These are phyloP conservation scores for Mucor circinelloides DNA, from an alignment of 371 early-diverging fungal genomes.

Conservation along the genomic window DNA sequence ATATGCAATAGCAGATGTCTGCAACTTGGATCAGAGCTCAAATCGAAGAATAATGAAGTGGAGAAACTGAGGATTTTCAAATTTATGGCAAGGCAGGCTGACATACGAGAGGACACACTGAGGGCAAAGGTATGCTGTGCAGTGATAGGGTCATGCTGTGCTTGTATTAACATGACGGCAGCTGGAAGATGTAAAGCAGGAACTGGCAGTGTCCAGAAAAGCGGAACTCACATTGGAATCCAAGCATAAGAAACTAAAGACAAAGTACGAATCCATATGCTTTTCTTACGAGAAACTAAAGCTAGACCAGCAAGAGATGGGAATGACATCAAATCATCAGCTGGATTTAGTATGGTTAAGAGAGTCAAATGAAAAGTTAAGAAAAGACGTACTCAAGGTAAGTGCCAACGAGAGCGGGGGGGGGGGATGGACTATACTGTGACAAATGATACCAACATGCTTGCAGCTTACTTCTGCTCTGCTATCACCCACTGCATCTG, in stretches of 20 bases:
- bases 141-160: neutral
- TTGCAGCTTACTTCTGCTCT: constrained; percentile 31
- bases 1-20: constrained; percentile 34
- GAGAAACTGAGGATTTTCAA: constrained; percentile 49
- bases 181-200: constrained; percentile 51
- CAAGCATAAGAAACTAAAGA: constrained; percentile 44
- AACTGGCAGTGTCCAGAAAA: constrained; percentile 42
- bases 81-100: constrained; percentile 49
- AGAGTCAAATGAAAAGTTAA: constrained; percentile 45
- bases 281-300: constrained; percentile 35
- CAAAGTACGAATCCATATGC: constrained; percentile 40
- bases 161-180: constrained; percentile 2
- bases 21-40: constrained; percentile 39
- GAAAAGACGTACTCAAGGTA: constrained; percentile 48
- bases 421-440: neutral
- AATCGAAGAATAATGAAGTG: constrained; percentile 32
- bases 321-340: constrained; percentile 18
- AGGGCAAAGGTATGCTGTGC: constrained; percentile 33
- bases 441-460: neutral
- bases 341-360: constrained; percentile 34
- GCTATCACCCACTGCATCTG: constrained; percentile 22
- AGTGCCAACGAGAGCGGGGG: neutral
- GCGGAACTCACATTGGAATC: constrained; percentile 45
- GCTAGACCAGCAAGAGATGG: constrained; percentile 31
- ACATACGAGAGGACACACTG: constrained; percentile 43